Evolutionary conservation across 1,139 yeast species (phyloP).

Genomic region (Kodamaea ohmeri): DNA sequence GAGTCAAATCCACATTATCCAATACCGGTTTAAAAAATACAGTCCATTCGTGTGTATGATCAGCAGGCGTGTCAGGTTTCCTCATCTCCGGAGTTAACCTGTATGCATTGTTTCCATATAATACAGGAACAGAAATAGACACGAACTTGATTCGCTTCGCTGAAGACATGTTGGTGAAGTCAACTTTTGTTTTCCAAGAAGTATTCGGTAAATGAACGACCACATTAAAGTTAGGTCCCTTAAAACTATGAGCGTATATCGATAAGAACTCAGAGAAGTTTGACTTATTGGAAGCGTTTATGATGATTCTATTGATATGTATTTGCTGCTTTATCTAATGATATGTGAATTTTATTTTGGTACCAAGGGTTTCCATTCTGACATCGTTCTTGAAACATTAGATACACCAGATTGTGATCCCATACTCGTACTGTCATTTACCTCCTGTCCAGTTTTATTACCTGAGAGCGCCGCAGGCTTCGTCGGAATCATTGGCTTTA

Average conservation of each 20-base stretch:
- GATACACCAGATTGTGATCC: conserved; percentile 11
- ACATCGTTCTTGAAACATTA: conserved; percentile 25
- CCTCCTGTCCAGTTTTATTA: conserved; percentile 15
- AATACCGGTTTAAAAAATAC: conserved; percentile 84
- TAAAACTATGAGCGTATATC: too few relatives aligned
- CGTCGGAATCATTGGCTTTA: conserved; percentile 37
- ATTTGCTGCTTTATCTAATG: too few relatives aligned
- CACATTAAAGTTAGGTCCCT: too few relatives aligned
- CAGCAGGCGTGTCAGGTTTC: conserved; percentile 74
- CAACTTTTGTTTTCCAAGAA: background rate
- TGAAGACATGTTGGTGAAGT: conserved; percentile 18
- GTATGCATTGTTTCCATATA: conserved; percentile 83
- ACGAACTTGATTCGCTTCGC: conserved; percentile 55
- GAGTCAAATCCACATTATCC: conserved; percentile 72
- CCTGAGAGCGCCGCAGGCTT: conserved; percentile 32
- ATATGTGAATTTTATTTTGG: conserved; percentile 41
- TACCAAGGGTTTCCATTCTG: conserved; percentile 57
- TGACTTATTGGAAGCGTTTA: too few relatives aligned
- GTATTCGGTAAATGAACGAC: conserved; percentile 5
- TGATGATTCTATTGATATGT: too few relatives aligned
- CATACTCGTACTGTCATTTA: conserved; percentile 6
- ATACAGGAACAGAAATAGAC: conserved; percentile 78
- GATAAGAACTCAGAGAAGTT: too few relatives aligned
- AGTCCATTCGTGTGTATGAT: conserved; percentile 96
- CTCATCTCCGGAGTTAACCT: conserved; percentile 61